Percentiles rank a stretch among this genome's conserved stretches.
Evolutionary conservation across 768 basidiomycete genomes (phyloP).

Genomic region (Lepiota subincarnata): DNA sequence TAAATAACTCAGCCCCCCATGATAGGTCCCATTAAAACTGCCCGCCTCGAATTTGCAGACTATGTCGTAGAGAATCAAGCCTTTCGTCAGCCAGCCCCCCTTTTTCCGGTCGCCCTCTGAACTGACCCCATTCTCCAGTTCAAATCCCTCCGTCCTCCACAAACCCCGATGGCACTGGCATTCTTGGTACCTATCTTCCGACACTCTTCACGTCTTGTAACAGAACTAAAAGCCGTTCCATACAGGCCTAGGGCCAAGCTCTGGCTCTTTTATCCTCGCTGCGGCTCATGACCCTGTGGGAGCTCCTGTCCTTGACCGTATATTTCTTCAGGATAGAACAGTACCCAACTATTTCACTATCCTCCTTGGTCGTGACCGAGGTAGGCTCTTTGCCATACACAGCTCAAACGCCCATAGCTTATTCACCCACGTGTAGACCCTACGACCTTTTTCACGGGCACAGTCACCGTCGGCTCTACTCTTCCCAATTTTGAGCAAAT

Average conservation of each 20-base stretch:
- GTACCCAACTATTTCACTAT: conserved; percentile 60
- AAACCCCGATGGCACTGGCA: conserved; percentile 28
- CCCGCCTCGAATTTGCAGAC: conserved; percentile 39
- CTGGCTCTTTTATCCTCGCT: conserved; percentile 44
- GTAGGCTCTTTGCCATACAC: conserved; percentile 14
- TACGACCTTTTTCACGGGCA: conserved; percentile 47
- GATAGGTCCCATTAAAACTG: conserved; percentile 43
- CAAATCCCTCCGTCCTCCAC: conserved; percentile 28
- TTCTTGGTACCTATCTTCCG: conserved; percentile 18
- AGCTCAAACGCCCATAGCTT: background rate
- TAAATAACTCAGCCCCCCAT: background rate
- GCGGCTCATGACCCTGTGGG: conserved; percentile 33
- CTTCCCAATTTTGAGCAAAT: conserved; percentile 47
- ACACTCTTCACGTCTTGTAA: background rate
- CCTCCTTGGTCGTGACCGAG: conserved; percentile 54
- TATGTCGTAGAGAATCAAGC: conserved; percentile 43
- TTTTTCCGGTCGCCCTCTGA: conserved; percentile 9
- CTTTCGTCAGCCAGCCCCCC: conserved; percentile 33
- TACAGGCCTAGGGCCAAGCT: conserved; percentile 60
- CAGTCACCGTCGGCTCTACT: conserved; percentile 59
- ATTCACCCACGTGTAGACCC: conserved; percentile 34
- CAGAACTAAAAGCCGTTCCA: conserved; percentile 24
- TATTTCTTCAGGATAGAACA: conserved; percentile 57
- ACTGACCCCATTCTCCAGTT: conserved; percentile 27
- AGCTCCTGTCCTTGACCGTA: conserved; percentile 56